Evolutionary conservation across 495 filamentous ascomycete species (phyloP).

Genomic region (Trichoderma virens): DNA sequence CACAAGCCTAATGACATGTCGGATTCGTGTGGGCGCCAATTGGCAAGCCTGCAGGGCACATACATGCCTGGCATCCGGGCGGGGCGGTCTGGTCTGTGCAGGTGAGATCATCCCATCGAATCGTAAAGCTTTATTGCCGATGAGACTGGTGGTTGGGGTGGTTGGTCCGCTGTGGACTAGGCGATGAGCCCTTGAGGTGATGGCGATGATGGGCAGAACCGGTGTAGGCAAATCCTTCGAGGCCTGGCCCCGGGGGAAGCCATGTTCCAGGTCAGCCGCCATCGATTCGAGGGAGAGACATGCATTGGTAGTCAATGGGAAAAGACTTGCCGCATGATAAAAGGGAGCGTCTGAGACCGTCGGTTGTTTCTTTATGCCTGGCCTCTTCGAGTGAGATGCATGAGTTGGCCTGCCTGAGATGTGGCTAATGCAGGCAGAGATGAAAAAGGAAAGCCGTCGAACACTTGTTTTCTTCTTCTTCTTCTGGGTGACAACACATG

Average conservation of each 20-base stretch:
- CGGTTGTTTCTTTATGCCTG: background rate
- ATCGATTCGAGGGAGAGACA: background rate
- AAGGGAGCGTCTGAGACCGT: background rate
- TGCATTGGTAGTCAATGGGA: background rate
- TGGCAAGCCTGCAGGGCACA: background rate
- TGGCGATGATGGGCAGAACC: background rate
- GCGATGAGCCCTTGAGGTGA: background rate
- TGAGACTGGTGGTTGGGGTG: background rate
- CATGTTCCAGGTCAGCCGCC: background rate
- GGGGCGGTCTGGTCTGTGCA: slow-evolving; percentile 5
- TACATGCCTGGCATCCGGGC: background rate
- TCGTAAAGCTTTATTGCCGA: background rate
- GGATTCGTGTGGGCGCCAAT: background rate
- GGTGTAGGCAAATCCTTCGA: background rate
- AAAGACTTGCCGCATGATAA: background rate
- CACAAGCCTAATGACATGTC: background rate
- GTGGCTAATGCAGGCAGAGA: background rate
- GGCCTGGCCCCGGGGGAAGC: background rate
- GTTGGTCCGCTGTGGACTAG: background rate
- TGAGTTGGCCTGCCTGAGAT: background rate
- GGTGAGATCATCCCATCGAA: slow-evolving; percentile 5
- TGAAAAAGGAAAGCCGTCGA: background rate
- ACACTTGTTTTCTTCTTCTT: background rate
- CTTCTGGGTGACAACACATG: background rate
- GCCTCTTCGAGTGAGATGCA: background rate